A percentile compares a stretch with the other conserved stretches of the same genome.
These are phyloP conservation scores for Adansonia rubrostipa DNA, from an alignment of 441 rosid genomes.

Conservation along the genomic window DNA sequence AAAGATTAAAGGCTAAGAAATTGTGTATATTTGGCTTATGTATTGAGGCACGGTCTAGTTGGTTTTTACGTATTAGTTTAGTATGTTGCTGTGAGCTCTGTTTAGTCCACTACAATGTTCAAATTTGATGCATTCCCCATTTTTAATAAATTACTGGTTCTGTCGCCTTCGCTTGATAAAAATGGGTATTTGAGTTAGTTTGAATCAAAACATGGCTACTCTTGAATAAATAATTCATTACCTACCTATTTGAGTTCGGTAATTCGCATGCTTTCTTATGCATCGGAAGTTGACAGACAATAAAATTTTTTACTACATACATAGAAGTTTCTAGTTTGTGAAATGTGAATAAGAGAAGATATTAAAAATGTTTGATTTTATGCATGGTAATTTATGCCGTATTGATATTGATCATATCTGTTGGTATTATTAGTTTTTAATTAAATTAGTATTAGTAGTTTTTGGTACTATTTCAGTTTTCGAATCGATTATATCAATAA, in stretches of 20 bases:
- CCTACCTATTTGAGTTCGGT: neutral
- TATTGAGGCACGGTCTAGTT: neutral
- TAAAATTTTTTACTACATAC: too few species aligned
- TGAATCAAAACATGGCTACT: neutral
- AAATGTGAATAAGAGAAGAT: neutral
- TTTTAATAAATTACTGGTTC: too few species aligned
- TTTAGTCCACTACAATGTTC: neutral
- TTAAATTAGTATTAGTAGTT: too few species aligned
- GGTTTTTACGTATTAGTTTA: neutral
- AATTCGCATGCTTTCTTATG: neutral
- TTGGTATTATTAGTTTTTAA: too few species aligned
- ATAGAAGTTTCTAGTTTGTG: neutral
- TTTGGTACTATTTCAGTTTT: too few species aligned
- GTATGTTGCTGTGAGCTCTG: too few species aligned
- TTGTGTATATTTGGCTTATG: neutral
- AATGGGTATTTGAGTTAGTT: neutral
- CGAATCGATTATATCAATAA: too few species aligned
- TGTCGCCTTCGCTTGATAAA: neutral
- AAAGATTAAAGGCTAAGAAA: neutral
- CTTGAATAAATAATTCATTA: neutral
- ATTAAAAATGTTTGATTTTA: neutral
- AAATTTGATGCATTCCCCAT: too few species aligned
- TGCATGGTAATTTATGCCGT: too few species aligned
- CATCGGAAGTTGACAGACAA: neutral
- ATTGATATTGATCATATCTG: too few species aligned